Evolutionary conservation across 2,329 filamentous ascomycete species (phyloP), one percentile per base, ranked within the genome.

Genomic region (Hymenoscyphus scutula): DNA sequence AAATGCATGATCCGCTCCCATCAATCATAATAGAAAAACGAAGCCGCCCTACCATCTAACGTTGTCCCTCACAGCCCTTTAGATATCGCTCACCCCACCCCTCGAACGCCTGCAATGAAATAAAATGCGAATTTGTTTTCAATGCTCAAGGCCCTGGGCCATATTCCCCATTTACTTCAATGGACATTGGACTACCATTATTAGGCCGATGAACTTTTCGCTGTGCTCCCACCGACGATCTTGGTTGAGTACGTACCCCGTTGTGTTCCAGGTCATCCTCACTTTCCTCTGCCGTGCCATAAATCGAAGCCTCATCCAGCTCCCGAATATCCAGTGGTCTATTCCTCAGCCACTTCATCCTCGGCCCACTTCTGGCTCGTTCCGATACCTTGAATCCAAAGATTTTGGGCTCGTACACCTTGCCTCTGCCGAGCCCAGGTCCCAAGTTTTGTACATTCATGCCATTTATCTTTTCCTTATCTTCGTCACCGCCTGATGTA

Each of bases 311-410:
- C 77, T 99, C 95, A 73, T 99, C 92, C 57, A 98, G 81, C 70
- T 96, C 90, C 53, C 82, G 87, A 61, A 97, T 82, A 72, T 97
- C 86, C 15, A 82, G 81, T 0, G 95, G 95, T 74, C 92, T 89
- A 77, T 89, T 88, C 69, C 95, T 87, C 70, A 99, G 80, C 95
- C 95, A 99, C 75, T 93, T 92, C 95, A 99, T 99, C 65, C 95
- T 85, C 13, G 95, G 95, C 0, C 95, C 95, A 27, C 91, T 92
- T 69, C 90, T 87, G 51, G 95, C 91, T 62, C 93, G 83, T 77
- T 98, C 95, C 19, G 91, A 94, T 25, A 99, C 95, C 65, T 90
- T 86, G 80, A 99, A 99, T 30, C 95, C 95, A 77, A 98, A 99
- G 75, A 99, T 98, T 69, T 89, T 90, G 63, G 95, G 92, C 74